Evolutionary conservation across 139 green algal genomes (phyloP).

Genomic region (Chlorella sorokiniana): DNA sequence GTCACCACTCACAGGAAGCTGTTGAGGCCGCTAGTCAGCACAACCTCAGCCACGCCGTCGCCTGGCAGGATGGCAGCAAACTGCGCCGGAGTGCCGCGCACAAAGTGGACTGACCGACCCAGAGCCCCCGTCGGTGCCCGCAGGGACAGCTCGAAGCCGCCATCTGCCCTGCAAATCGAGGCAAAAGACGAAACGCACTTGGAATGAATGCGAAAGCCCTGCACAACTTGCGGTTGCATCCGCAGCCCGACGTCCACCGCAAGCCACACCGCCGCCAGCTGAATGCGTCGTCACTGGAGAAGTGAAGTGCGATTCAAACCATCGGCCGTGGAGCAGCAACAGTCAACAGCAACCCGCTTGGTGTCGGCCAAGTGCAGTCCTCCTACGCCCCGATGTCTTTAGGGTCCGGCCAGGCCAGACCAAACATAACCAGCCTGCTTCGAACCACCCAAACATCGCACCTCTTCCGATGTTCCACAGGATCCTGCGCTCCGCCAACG

Average conservation of each 20-base stretch:
- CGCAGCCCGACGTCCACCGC: no score
- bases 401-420: no score
- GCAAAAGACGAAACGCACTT: no score
- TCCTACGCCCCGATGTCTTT: not conserved
- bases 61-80: conserved; percentile 95
- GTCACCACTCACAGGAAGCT: conserved; percentile 60
- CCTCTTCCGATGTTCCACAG: not conserved
- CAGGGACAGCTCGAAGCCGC: conserved; percentile 41
- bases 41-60: conserved; percentile 85
- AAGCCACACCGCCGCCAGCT: no score
- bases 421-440: not conserved
- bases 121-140: not conserved
- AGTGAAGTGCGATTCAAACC: no score
- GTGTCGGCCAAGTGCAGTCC: no score
- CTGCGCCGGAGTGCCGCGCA: conserved; percentile 36
- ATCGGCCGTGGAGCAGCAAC: no score
- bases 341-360: no score
- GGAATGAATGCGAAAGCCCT: no score
- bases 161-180: conserved; percentile 23
- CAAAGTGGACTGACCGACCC: conserved; percentile 28
- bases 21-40: conserved; percentile 83
- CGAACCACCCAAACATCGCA: not conserved
- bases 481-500: not conserved
- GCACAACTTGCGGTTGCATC: no score
- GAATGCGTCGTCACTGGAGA: no score